A percentile compares a stretch with the other conserved stretches of the same genome.
These are phyloP conservation scores for Mycocentrospora acerina DNA, from an alignment of 2,329 filamentous ascomycete genomes.

Conservation along the genomic window DNA sequence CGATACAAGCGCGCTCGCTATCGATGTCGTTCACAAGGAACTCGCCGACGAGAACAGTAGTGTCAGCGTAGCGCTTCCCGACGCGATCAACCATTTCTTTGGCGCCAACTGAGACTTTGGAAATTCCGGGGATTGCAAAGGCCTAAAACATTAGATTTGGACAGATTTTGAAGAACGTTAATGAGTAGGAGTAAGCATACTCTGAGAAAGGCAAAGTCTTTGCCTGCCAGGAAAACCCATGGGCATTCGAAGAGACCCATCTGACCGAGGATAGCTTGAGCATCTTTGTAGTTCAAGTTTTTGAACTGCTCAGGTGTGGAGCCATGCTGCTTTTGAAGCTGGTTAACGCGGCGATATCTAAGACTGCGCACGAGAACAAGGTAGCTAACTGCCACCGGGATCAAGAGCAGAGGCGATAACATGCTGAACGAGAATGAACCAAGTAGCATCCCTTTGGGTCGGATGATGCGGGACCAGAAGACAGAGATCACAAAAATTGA, in stretches of 20 bases:
- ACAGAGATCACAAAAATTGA: no score
- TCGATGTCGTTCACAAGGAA: constrained; percentile 13
- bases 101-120: constrained; percentile 9
- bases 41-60: constrained; percentile 10
- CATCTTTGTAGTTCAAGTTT: constrained; percentile 8
- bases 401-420: neutral
- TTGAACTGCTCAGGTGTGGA: constrained; percentile 2
- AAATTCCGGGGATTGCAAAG: constrained; percentile 10
- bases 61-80: constrained; percentile 12
- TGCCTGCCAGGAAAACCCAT: constrained; percentile 10
- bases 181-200: neutral
- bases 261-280: constrained; percentile 2
- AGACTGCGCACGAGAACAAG: constrained; percentile 4
- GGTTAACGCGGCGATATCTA: constrained; percentile 6
- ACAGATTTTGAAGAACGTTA: no score
- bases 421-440: neutral
- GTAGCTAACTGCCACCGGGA: neutral
- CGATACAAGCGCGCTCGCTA: constrained; percentile 12
- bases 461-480: no score
- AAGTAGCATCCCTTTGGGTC: no score
- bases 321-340: constrained; percentile 5
- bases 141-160: constrained; percentile 2
- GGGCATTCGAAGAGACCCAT: constrained; percentile 8
- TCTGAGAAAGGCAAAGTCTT: constrained; percentile 10
- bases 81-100: constrained; percentile 9